A percentile compares a stretch with the other conserved stretches of the same genome.
Conservation (phyloP, 164 flowering plant species). For the Vitis rupestris region DNA sequence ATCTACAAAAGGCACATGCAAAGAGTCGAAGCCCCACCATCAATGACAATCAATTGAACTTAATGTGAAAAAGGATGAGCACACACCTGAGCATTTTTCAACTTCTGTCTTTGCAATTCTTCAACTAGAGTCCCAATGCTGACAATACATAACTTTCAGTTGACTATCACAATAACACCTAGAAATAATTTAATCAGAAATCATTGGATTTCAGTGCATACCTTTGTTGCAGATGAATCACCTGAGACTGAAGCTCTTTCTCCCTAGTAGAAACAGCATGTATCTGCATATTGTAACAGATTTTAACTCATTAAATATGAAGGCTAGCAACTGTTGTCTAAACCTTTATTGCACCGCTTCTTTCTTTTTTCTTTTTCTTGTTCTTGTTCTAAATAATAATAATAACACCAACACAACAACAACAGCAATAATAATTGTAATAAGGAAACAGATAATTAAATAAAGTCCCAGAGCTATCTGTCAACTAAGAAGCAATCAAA, state of each 20-base stretch:
- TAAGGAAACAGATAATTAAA: too few relatives aligned
- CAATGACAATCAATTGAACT: too few relatives aligned
- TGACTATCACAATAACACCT: not conserved
- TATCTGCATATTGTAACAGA: slow-evolving; percentile 20
- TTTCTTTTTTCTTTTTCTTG: too few relatives aligned
- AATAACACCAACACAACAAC: too few relatives aligned
- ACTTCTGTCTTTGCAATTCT: slow-evolving; percentile 50
- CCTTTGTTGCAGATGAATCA: slow-evolving; percentile 41
- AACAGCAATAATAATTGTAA: too few relatives aligned
- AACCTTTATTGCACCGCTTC: not conserved
- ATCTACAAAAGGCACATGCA: too few relatives aligned
- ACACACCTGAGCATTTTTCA: slow-evolving; percentile 53
- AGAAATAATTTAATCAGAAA: not conserved
- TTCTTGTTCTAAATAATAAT: too few relatives aligned
- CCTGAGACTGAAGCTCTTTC: slow-evolving; percentile 35
- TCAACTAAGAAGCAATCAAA: too few relatives aligned
- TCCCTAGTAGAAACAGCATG: slow-evolving; percentile 30
- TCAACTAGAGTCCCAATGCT: slow-evolving; percentile 47
- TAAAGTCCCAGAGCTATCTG: too few relatives aligned
- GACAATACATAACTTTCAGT: slow-evolving; percentile 18
- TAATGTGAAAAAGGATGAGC: not conserved
- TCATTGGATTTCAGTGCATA: slow-evolving; percentile 11
- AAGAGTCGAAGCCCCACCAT: too few relatives aligned
- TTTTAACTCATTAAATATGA: slow-evolving; percentile 1
- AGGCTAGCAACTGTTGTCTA: not conserved